Base-by-base conservation (phyloP, 495 filamentous ascomycete genomes). In the Parathielavia appendiculata region DNA sequence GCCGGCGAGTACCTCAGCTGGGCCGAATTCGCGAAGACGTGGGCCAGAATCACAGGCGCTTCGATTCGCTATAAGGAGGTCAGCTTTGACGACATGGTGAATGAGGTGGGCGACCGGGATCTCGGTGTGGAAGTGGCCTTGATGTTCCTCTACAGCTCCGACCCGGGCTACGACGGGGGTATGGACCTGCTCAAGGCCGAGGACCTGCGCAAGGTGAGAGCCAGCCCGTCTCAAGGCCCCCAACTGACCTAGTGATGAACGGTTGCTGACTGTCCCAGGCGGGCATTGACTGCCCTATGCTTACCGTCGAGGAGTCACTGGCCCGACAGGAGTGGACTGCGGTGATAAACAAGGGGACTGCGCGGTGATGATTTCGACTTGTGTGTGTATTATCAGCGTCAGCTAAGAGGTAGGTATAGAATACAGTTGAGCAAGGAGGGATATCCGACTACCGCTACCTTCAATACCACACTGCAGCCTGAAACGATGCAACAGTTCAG, bases 81-180 rank as follows among this genome's bases (percentile, higher is more conserved):
- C 13, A 58, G 58, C 2, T 51, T 68, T 16, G 64, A 74, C n/a
- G 70, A 76, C 26, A 63, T 73, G 65, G 68, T 75, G 2, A 55
- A 60, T 5, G 54, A 58, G 5, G 61, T 61, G 0, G 61, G 60
- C 1, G 74, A 78, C 54, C 32, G 53, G 35, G 68, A 71, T 23
- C 63, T 64, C 22, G 73, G 72, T 0, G 38, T 68, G 13, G 74
- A 76, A 57, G 65, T 74, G 0, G 66, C 71, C 16, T 48, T 70
- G 40, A 76, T 77, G 75, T 75, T 68, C 43, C 17, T 51, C 13
- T 74, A 77, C 58, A 64, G 65, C 32, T 66, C 65, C 6, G 63
- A 74, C 35, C 68, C 73, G 1, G 75, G 75, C 7, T 76, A 76
- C 60, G 73, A 74, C 53, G 75, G 71, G 0, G 66, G 63, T 1